These are phyloP conservation scores for Elsinoe ampelina DNA, from an alignment of 2,329 filamentous ascomycete species.

Conservation along the genomic window DNA sequence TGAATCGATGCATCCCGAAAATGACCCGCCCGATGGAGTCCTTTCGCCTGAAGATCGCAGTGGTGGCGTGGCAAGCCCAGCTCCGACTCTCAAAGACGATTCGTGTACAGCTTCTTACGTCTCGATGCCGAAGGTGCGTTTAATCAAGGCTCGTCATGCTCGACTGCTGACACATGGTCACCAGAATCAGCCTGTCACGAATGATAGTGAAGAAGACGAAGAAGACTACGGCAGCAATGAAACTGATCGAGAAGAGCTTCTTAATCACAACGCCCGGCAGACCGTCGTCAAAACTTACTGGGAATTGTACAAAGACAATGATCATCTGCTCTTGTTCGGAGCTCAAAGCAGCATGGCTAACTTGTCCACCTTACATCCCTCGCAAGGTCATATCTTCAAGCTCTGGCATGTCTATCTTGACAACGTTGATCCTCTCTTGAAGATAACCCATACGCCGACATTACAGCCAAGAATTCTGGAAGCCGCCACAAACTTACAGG, in stretches of 20 bases:
- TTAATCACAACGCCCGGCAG: conserved; percentile 27
- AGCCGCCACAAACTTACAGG: conserved; percentile 47
- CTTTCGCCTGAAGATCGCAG: too few relatives aligned
- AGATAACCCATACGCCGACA: conserved; percentile 62
- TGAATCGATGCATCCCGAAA: conserved; percentile 46
- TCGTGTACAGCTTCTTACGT: too few relatives aligned
- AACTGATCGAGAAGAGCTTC: not conserved
- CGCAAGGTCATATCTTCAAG: conserved; percentile 55
- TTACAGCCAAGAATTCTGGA: conserved; percentile 57
- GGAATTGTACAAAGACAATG: conserved; percentile 33
- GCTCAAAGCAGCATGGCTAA: conserved; percentile 33
- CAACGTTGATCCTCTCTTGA: conserved; percentile 65
- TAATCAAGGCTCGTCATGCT: too few relatives aligned
- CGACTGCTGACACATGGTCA: not conserved
- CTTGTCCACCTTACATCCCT: conserved; percentile 48
- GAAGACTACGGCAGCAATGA: not conserved
- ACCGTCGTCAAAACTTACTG: conserved; percentile 36
- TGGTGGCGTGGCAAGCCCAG: too few relatives aligned
- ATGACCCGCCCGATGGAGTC: too few relatives aligned
- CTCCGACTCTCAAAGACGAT: too few relatives aligned
- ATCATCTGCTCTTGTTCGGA: conserved; percentile 47
- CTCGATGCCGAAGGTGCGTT: too few relatives aligned
- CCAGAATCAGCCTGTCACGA: not conserved
- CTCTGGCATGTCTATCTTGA: conserved; percentile 69
- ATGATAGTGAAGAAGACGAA: not conserved